Base-by-base conservation (phyloP, 169 alveolate species). In the Cryptosporidium canis region DNA sequence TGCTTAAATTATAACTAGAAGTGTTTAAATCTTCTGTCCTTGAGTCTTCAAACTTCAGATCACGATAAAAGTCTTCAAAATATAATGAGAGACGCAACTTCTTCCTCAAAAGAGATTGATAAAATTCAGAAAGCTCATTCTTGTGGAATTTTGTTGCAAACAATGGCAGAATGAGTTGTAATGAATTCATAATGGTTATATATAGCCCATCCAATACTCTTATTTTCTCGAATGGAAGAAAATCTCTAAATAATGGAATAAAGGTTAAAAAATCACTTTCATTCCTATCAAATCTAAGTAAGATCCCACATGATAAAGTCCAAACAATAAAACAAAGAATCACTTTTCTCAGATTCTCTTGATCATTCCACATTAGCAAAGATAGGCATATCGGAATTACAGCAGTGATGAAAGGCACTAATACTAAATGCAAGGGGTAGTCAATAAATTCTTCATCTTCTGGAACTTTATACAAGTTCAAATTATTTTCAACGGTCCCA, bases 211-310 rank as follows among this genome's bases (percentile, higher is more conserved):
- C 87, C 29, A 77, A 45, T 11, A 77, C 87, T 29, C 87, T 39
- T 12, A 77, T 58, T 63, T 77, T 77, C 66, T 77, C 87, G 24
- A 77, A 77, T 37, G 87, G 87, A 18, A 77, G 64, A 55, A 77
- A 77, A 58, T 58, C 70, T 58, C 87, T 43, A 18, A 77, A 77
- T 43, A 77, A 53, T 39, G 87, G 87, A 58, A 77, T 48, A 21
- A 55, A 77, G 18, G 77, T 58, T 11, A 77, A 61, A 3, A 77
- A 39, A n/a, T 77, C 72, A 6, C 18, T 61, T 24, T 77, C 87
- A 41, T 77, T 61, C 29, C 77, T 55, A 44, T 61, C 72, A 39
- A 77, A 77, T n/a, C 61, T 55, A 24, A 77, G 41, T 63, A 77
- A 44, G 27, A 77, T 35, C 6, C 72, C 61, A 33, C 87, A 77